A percentile compares a stretch with the other conserved stretches of the same genome.
phyloP scores from a whole-genome alignment of 352 stramenopile genomes.

The Globisporangium iwayamae region DNA sequence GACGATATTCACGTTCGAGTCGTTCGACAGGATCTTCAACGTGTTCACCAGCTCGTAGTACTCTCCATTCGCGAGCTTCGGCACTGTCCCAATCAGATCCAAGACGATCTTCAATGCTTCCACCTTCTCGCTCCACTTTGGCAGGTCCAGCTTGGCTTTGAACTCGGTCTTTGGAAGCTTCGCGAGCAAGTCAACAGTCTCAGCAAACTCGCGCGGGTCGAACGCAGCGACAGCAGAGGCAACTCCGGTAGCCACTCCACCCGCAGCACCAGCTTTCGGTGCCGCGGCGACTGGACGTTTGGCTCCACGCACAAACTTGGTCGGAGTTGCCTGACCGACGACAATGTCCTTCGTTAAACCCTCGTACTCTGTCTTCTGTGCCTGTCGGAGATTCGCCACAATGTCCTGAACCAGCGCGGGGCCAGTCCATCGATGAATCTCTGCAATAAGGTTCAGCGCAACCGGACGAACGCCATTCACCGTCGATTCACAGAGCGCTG shows the following conservation, averaged over 20 bases:
- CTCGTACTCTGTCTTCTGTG: conserved; percentile 85
- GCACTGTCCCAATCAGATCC: conserved; percentile 72
- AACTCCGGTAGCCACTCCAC: conserved; percentile 11
- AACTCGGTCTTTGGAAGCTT: conserved; percentile 82
- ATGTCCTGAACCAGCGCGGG: conserved; percentile 75
- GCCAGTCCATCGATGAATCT: conserved; percentile 82
- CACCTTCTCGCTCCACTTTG: conserved; percentile 88
- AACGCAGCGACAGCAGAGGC: conserved; percentile 25
- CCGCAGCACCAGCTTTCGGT: conserved; percentile 2
- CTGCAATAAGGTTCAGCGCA: conserved; percentile 73
- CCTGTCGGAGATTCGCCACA: conserved; percentile 71
- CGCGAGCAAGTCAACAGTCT: conserved; percentile 78
- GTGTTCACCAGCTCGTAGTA: conserved; percentile 86
- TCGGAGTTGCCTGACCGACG: conserved; percentile 57
- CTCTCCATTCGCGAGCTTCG: conserved; percentile 83
- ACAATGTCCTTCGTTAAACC: conserved; percentile 68
- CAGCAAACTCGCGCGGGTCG: conserved; percentile 81
- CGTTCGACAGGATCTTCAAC: conserved; percentile 72
- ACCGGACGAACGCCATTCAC: conserved; percentile 79
- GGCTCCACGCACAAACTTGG: conserved; percentile 66
- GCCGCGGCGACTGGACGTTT: conserved; percentile 27
- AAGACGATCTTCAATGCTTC: conserved; percentile 84
- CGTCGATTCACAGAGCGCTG: conserved; percentile 71
- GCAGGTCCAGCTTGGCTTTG: conserved; percentile 59
- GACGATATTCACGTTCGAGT: conserved; percentile 87